Percentiles rank a stretch among this genome's conserved stretches.
These are phyloP conservation scores for Mycena citricolor DNA, from an alignment of 1,284 basidiomycete species.

Conservation along the genomic window DNA sequence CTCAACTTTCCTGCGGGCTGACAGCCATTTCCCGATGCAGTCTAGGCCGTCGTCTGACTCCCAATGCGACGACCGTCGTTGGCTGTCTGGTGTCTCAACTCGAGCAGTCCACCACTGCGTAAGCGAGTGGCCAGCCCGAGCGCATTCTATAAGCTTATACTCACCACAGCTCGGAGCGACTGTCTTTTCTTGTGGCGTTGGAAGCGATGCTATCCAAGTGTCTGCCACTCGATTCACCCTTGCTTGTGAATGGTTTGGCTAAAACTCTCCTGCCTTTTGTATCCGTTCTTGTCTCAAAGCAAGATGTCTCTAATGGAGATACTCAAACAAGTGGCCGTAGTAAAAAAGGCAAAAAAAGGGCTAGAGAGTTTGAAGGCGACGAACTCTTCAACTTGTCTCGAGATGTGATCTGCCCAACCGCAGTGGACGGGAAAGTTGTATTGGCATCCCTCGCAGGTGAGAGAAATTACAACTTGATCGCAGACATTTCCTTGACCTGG, in stretches of 20 bases:
- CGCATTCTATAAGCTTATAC: constrained; percentile 36
- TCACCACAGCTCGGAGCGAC: constrained; percentile 41
- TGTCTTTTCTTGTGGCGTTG: constrained; percentile 46
- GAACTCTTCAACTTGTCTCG: constrained; percentile 65
- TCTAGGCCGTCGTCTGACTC: constrained; percentile 47
- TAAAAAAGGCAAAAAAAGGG: constrained; percentile 74
- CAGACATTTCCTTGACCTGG: constrained; percentile 52
- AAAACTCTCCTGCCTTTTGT: constrained; percentile 54
- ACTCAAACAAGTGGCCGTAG: constrained; percentile 2
- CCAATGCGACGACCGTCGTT: constrained; percentile 50
- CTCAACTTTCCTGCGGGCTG: constrained; percentile 36
- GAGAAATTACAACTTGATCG: constrained; percentile 28
- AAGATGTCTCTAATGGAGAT: constrained; percentile 27
- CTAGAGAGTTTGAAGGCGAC: constrained; percentile 75
- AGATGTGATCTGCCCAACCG: constrained; percentile 47
- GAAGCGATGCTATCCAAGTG: constrained; percentile 44
- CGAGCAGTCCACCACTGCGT: constrained; percentile 55
- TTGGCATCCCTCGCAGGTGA: constrained; percentile 66
- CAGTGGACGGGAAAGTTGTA: constrained; percentile 53
- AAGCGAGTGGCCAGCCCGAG: constrained; percentile 54
- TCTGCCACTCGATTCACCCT: constrained; percentile 47
- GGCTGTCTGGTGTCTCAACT: constrained; percentile 56
- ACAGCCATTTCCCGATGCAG: constrained; percentile 44
- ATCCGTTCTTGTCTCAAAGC: constrained; percentile 46
- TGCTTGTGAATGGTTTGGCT: constrained; percentile 53